A percentile compares a stretch with the other conserved stretches of the same genome.
phyloP scores from a whole-genome alignment of 148 eudicot species.

The Suaeda aralocaspica region DNA sequence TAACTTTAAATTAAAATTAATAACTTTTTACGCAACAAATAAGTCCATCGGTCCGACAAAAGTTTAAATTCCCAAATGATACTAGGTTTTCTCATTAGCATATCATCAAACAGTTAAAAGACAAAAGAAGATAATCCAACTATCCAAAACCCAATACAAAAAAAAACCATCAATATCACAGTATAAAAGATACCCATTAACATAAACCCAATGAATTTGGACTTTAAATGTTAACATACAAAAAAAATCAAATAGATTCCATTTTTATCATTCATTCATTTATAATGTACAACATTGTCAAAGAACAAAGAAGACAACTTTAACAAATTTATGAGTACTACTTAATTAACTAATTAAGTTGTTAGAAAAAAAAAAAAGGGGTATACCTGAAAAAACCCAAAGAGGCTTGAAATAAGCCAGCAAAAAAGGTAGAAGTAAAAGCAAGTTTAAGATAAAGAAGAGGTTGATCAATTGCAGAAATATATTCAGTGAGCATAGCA shows the following conservation, averaged over 20 bases:
- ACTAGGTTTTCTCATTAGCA: not conserved
- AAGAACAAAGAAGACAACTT: constrained; percentile 4
- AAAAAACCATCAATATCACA: constrained; percentile 11
- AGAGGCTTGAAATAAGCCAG: constrained; percentile 79
- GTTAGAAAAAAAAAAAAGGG: too few species aligned
- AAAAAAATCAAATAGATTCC: constrained; percentile 9
- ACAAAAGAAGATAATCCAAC: not conserved
- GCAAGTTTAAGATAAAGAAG: constrained; percentile 69
- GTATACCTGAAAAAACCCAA: constrained; percentile 69
- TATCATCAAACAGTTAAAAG: not conserved
- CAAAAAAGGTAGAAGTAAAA: constrained; percentile 78
- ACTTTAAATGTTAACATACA: not conserved
- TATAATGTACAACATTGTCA: too few species aligned
- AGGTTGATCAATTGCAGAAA: constrained; percentile 55
- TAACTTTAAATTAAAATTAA: too few species aligned
- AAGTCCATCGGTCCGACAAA: too few species aligned
- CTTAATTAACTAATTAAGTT: too few species aligned
- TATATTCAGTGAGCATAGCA: constrained; percentile 63
- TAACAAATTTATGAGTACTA: too few species aligned
- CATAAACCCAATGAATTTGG: constrained; percentile 11
- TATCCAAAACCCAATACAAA: not conserved
- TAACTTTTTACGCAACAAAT: too few species aligned
- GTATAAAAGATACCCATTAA: constrained; percentile 23
- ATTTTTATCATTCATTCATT: too few species aligned
- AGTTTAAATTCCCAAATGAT: too few species aligned